These are phyloP conservation scores for Epicoccum sorghinum DNA, from an alignment of 2,329 filamentous ascomycete species.

Conservation along the genomic window DNA sequence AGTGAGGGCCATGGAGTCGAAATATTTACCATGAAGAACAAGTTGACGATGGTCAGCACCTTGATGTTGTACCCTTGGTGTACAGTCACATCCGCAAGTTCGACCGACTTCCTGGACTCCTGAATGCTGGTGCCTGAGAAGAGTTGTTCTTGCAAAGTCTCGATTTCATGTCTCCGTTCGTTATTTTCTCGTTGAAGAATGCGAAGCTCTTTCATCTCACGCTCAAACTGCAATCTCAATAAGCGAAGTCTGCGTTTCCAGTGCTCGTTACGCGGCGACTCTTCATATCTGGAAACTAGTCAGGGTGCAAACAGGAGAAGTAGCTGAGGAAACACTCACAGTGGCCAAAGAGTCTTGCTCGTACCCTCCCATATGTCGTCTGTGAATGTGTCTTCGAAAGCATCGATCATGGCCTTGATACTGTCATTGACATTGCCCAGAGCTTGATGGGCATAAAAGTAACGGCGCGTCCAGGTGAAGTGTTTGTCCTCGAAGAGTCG, in stretches of 20 bases:
- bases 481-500: conserved; percentile 66
- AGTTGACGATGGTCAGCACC: conserved; percentile 62
- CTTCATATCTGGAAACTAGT: conserved; percentile 38
- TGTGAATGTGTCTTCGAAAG: conserved; percentile 64
- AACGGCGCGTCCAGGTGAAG: conserved; percentile 66
- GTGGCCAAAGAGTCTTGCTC: conserved; percentile 63
- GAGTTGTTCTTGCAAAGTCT: conserved; percentile 64
- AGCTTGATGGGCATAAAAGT: conserved; percentile 69
- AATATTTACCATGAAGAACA: conserved; percentile 59
- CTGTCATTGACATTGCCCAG: conserved; percentile 65
- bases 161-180: conserved; percentile 61
- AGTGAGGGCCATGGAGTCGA: background rate
- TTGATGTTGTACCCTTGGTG: conserved; percentile 68
- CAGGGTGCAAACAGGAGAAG: no score
- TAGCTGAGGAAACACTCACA: conserved; percentile 25
- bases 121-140: conserved; percentile 69
- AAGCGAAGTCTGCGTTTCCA: conserved; percentile 58
- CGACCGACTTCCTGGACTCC: conserved; percentile 65
- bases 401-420: conserved; percentile 63
- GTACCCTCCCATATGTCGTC: conserved; percentile 64
- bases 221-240: conserved; percentile 58
- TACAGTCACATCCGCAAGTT: conserved; percentile 58
- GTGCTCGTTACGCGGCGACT: conserved; percentile 53
- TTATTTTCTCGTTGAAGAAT: conserved; percentile 60
- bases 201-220: conserved; percentile 58